phyloP scores from a whole-genome alignment of 2,329 filamentous ascomycete species.

The Thelonectria rubi region DNA sequence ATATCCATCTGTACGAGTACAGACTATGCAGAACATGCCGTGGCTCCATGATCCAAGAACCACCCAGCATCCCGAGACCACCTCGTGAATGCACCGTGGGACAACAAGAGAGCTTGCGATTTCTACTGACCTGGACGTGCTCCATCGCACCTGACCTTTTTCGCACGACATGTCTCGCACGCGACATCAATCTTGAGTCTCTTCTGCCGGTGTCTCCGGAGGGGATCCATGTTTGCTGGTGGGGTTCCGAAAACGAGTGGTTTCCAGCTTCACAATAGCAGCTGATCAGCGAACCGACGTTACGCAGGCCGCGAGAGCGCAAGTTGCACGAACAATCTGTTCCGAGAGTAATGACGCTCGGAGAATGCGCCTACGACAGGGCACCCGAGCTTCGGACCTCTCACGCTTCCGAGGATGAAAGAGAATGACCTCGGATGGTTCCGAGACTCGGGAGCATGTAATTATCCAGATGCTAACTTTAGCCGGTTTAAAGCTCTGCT shows the following conservation, averaged over 20 bases:
- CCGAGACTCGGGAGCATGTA: constrained; percentile 1
- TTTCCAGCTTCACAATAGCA: neutral
- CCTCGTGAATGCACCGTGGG: no score
- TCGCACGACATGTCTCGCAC: constrained; percentile 52
- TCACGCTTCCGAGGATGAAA: neutral
- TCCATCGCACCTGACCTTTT: constrained; percentile 56
- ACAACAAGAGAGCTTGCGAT: neutral
- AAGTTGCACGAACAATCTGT: neutral
- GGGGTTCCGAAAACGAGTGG: constrained; percentile 6
- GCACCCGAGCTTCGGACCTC: neutral
- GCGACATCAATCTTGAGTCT: constrained; percentile 56
- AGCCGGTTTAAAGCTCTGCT: neutral
- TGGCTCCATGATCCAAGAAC: no score
- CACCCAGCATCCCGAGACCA: neutral
- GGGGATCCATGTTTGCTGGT: constrained; percentile 22
- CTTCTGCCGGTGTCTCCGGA: constrained; percentile 37
- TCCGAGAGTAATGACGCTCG: neutral
- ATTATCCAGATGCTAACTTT: neutral
- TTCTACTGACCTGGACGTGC: constrained; percentile 46
- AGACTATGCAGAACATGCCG: no score
- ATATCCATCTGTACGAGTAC: neutral
- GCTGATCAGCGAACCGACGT: neutral
- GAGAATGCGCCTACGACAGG: neutral
- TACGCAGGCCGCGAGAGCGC: neutral
- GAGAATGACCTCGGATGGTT: constrained; percentile 8